phyloP scores from a whole-genome alignment of 768 basidiomycete species.

The Multifurca ochricompacta region DNA sequence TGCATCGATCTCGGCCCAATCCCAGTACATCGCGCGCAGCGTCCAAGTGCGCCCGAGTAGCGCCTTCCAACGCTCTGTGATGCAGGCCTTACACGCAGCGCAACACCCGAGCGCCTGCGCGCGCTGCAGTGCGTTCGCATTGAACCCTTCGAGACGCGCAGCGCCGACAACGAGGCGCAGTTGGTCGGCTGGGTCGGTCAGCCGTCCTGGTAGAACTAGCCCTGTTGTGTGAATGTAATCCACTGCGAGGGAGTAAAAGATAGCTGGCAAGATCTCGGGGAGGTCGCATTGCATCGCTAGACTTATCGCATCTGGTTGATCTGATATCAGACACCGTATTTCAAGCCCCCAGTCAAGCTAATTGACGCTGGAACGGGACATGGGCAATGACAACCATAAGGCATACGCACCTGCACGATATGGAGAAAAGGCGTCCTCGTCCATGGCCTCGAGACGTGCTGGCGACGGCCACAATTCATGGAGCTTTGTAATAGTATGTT shows the following conservation, averaged over 20 bases:
- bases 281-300: constrained; percentile 31
- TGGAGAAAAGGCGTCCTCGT: constrained; percentile 25
- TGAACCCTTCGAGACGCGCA: neutral
- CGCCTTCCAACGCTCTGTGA: neutral
- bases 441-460: constrained; percentile 24
- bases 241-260: constrained; percentile 34
- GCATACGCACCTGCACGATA: constrained; percentile 28
- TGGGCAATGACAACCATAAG: no score
- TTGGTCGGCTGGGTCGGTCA: neutral
- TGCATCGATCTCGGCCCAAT: neutral
- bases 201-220: neutral
- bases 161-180: neutral
- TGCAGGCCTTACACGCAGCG: neutral
- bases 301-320: constrained; percentile 29
- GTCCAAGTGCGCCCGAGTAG: neutral
- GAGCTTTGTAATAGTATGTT: constrained; percentile 25
- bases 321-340: no score
- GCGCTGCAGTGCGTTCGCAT: neutral
- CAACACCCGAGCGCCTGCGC: neutral
- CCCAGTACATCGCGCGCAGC: neutral
- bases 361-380: no score
- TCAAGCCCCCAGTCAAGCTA: no score
- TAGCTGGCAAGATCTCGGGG: constrained; percentile 33
- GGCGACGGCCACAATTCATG: constrained; percentile 27
- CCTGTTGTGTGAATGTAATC: neutral